Percentiles rank a stretch among this genome's conserved stretches.
phyloP scores from a whole-genome alignment of 2,329 filamentous ascomycete species.

The Neocatenulostroma microsporum region DNA sequence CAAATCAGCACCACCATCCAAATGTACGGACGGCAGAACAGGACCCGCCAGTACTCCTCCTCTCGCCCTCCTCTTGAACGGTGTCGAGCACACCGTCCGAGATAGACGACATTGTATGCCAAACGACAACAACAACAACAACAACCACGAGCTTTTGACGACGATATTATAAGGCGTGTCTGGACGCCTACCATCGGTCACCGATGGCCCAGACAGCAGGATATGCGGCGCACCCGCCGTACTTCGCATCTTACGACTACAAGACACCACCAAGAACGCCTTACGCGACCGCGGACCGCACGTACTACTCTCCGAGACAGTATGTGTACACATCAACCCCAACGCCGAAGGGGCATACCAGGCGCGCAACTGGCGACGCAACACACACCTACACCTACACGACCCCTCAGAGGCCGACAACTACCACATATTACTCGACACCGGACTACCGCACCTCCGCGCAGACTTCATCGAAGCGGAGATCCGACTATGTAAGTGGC shows the following conservation, averaged over 20 bases:
- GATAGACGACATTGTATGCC: constrained; percentile 12
- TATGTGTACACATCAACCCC: constrained; percentile 43
- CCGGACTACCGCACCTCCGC: constrained; percentile 38
- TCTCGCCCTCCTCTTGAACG: constrained; percentile 24
- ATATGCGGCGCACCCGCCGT: constrained; percentile 36
- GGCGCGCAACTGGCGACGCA: constrained; percentile 48
- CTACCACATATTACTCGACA: constrained; percentile 22
- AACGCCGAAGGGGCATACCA: constrained; percentile 42
- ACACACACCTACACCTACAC: constrained; percentile 36
- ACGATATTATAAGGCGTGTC: constrained; percentile 29
- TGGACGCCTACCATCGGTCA: constrained; percentile 27
- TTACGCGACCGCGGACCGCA: constrained; percentile 30
- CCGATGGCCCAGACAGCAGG: constrained; percentile 29
- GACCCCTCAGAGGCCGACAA: constrained; percentile 27
- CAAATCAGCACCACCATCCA: constrained; percentile 12
- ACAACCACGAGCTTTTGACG: too few relatives aligned
- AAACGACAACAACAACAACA: constrained; percentile 11
- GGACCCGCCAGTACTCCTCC: constrained; percentile 20
- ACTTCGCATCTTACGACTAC: constrained; percentile 44
- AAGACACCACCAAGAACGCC: constrained; percentile 42
- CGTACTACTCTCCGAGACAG: constrained; percentile 49
- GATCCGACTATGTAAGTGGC: constrained; percentile 61
- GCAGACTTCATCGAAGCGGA: constrained; percentile 46
- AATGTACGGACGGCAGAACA: constrained; percentile 24
- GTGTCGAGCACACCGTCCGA: constrained; percentile 21